Evolutionary conservation across 2,329 filamentous ascomycete genomes (phyloP).

Genomic region (Coniochaeta prunicola): DNA sequence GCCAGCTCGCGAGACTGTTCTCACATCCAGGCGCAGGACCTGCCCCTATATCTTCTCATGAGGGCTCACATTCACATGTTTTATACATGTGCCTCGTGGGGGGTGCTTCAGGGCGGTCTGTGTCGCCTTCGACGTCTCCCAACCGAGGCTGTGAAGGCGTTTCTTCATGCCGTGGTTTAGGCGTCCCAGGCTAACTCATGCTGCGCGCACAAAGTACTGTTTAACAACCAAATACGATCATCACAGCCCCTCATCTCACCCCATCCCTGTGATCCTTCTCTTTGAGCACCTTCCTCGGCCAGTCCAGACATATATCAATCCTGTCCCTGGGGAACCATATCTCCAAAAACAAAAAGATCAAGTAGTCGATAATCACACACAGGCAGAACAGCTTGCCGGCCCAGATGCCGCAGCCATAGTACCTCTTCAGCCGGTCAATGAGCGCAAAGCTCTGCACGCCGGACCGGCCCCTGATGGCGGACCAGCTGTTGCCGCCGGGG

Average conservation of each 20-base stretch:
- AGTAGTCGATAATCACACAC: slow-evolving; percentile 88
- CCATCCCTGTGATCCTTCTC: slow-evolving; percentile 21
- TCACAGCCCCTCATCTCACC: background rate
- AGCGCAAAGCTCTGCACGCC: slow-evolving; percentile 81
- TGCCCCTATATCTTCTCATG: no score
- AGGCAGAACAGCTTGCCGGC: slow-evolving; percentile 95
- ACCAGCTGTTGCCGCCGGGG: slow-evolving; percentile 50
- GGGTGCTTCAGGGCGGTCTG: background rate
- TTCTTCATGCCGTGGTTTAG: background rate
- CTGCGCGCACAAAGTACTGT: background rate
- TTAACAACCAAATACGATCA: background rate
- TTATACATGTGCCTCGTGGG: no score
- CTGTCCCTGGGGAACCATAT: slow-evolving; percentile 75
- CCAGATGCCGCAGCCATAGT: slow-evolving; percentile 98
- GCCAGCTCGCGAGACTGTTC: no score
- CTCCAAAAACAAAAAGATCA: slow-evolving; percentile 84
- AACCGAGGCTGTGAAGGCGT: background rate
- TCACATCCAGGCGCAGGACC: no score
- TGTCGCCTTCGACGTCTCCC: background rate
- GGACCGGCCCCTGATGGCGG: slow-evolving; percentile 60
- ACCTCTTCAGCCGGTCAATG: slow-evolving; percentile 90
- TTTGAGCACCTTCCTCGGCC: slow-evolving; percentile 66
- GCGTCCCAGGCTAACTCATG: background rate
- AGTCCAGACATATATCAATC: slow-evolving; percentile 86
- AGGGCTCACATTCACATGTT: no score